Conservation (phyloP, 2,329 filamentous ascomycete genomes). For the Colletotrichum limetticola region DNA sequence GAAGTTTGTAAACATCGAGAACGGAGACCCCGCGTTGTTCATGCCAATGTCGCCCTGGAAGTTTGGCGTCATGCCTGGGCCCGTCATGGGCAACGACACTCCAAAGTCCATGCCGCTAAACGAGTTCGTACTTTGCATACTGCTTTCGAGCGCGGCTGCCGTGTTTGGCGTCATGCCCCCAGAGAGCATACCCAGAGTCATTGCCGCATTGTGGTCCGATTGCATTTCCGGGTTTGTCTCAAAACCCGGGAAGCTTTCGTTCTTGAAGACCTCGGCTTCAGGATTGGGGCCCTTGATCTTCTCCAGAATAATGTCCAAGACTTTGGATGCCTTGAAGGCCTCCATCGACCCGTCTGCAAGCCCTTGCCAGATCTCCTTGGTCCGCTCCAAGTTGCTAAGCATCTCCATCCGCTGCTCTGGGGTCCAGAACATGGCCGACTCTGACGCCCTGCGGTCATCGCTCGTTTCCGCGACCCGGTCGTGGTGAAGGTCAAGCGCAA, state of each 20-base stretch:
- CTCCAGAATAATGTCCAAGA: conserved; percentile 85
- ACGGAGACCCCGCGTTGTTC: conserved; percentile 55
- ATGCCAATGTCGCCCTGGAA: conserved; percentile 48
- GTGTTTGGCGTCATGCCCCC: conserved; percentile 48
- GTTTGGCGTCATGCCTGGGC: conserved; percentile 48
- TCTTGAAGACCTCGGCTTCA: conserved; percentile 29
- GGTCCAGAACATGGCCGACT: conserved; percentile 66
- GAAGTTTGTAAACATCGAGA: conserved; percentile 64
- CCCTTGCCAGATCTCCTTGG: conserved; percentile 82
- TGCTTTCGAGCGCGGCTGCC: conserved; percentile 39
- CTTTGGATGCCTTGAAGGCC: conserved; percentile 84
- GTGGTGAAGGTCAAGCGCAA: conserved; percentile 85
- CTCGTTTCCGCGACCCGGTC: conserved; percentile 62
- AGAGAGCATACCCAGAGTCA: conserved; percentile 56
- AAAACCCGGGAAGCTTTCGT: conserved; percentile 43
- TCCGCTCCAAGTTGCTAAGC: conserved; percentile 77
- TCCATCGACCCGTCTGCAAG: conserved; percentile 85
- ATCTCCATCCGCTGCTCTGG: conserved; percentile 76
- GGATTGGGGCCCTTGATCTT: conserved; percentile 71
- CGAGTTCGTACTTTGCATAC: conserved; percentile 51
- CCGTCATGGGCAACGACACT: conserved; percentile 43
- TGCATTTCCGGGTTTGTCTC: conserved; percentile 38
- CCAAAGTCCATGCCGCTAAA: conserved; percentile 59
- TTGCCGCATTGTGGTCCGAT: conserved; percentile 53
- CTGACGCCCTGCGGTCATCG: conserved; percentile 50